Evolutionary conservation across 768 basidiomycete species (phyloP).

Genomic region (Tylopilus vinaceipallidus): DNA sequence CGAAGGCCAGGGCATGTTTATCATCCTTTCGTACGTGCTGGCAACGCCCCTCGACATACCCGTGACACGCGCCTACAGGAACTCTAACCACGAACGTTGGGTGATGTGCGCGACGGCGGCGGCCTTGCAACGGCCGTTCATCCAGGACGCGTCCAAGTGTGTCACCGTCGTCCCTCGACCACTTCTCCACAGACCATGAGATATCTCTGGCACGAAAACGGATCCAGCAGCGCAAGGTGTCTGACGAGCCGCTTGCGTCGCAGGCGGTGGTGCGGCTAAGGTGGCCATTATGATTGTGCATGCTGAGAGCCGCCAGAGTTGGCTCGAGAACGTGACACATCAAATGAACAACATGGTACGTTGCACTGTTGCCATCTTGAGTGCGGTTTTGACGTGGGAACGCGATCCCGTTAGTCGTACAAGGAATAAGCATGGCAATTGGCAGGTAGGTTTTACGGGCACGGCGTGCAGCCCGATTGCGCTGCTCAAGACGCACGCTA

Average conservation of each 20-base stretch:
- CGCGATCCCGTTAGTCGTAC: constrained; percentile 51
- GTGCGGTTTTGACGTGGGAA: neutral
- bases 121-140: too few relatives aligned
- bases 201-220: too few relatives aligned
- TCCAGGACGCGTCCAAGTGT: too few relatives aligned
- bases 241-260: constrained; percentile 65
- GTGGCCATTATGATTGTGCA: constrained; percentile 70
- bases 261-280: constrained; percentile 79
- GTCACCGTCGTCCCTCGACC: too few relatives aligned
- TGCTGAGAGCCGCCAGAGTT: constrained; percentile 69
- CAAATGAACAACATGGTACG: constrained; percentile 79
- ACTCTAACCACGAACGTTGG: constrained; percentile 78
- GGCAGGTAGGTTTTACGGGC: constrained; percentile 42
- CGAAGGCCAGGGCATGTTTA: constrained; percentile 48
- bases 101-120: too few relatives aligned
- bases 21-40: constrained; percentile 42
- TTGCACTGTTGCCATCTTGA: neutral
- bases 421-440: constrained; percentile 64
- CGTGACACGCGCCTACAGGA: constrained; percentile 20
- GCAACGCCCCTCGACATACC: too few relatives aligned
- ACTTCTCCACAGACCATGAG: too few relatives aligned
- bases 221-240: constrained; percentile 76
- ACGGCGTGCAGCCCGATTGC: constrained; percentile 42
- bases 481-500: constrained; percentile 56
- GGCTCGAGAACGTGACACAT: constrained; percentile 77